These are phyloP conservation scores for Nadsonia commutata DNA, from an alignment of 1,139 yeast genomes.

Conservation along the genomic window DNA sequence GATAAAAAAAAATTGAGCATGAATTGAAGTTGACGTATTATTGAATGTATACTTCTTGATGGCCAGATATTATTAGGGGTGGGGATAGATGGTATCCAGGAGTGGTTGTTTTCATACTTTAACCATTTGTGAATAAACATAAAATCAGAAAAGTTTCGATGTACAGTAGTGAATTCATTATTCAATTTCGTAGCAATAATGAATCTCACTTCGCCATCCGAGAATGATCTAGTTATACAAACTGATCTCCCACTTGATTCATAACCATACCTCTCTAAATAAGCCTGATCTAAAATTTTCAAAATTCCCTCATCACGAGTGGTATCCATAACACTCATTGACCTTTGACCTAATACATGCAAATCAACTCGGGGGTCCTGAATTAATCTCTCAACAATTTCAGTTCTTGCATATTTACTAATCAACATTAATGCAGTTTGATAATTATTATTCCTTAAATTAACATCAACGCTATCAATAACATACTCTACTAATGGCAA, in stretches of 20 bases:
- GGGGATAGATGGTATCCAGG: conserved; percentile 24
- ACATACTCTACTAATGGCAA: conserved; percentile 28
- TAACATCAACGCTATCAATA: conserved; percentile 35
- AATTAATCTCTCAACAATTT: conserved; percentile 33
- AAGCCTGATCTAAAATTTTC: conserved; percentile 29
- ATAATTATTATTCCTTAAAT: conserved; percentile 43
- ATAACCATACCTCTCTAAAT: conserved; percentile 22
- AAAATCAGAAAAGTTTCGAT: conserved; percentile 29
- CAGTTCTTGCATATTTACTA: conserved; percentile 53
- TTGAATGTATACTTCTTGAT: conserved; percentile 22
- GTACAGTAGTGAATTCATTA: conserved; percentile 13
- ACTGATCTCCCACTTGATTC: conserved; percentile 11
- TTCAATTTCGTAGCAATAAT: conserved; percentile 6
- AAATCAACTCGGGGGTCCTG: conserved; percentile 18
- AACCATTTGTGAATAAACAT: conserved; percentile 25
- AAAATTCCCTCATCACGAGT: conserved; percentile 33
- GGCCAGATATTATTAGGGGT: conserved; percentile 21
- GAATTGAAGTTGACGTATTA: conserved; percentile 35
- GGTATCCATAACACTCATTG: conserved; percentile 37
- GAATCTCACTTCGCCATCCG: conserved; percentile 7
- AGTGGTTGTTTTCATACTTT: conserved; percentile 21
- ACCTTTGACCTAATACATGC: conserved; percentile 15
- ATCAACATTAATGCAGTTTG: conserved; percentile 60
- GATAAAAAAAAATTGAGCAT: conserved; percentile 34
- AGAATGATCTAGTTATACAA: conserved; percentile 6